Conservation (phyloP, 495 filamentous ascomycete genomes). For the Hypoxylon subgilvum region DNA sequence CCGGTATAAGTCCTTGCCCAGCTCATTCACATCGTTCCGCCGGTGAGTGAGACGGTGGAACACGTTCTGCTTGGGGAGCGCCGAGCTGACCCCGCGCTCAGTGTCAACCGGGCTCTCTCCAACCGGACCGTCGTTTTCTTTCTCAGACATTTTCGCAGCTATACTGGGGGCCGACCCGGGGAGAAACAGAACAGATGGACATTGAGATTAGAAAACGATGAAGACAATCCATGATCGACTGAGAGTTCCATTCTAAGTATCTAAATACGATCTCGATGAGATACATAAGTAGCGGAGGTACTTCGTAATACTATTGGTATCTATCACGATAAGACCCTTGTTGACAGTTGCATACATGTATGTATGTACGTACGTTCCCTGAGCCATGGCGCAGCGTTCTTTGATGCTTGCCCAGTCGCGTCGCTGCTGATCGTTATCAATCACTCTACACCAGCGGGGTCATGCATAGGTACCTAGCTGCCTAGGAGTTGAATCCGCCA, state of each 20-base stretch:
- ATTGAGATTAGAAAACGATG: neutral
- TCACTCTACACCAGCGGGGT: too few relatives aligned
- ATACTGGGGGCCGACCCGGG: neutral
- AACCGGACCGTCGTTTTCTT: constrained; percentile 4
- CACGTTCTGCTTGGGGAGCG: constrained; percentile 24
- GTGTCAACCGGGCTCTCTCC: constrained; percentile 18
- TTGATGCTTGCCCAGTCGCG: too few relatives aligned
- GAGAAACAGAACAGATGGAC: neutral
- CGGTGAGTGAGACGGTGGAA: constrained; percentile 21
- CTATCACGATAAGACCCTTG: neutral
- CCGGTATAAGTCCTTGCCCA: constrained; percentile 37
- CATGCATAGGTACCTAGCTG: neutral
- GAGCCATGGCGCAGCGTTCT: too few relatives aligned
- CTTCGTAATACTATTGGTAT: neutral
- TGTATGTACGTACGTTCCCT: too few relatives aligned
- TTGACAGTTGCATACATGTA: neutral
- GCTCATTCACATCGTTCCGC: constrained; percentile 32
- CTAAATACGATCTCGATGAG: too few relatives aligned
- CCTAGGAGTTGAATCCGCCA: too few relatives aligned
- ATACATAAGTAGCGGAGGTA: too few relatives aligned
- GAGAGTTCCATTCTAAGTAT: too few relatives aligned
- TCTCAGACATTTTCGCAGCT: constrained; percentile 30
- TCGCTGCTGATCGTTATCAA: too few relatives aligned
- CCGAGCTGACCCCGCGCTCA: constrained; percentile 15
- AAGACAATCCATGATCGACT: too few relatives aligned